phyloP scores from a whole-genome alignment of 805 yeast species.

The Teunomyces aglyptinius region DNA sequence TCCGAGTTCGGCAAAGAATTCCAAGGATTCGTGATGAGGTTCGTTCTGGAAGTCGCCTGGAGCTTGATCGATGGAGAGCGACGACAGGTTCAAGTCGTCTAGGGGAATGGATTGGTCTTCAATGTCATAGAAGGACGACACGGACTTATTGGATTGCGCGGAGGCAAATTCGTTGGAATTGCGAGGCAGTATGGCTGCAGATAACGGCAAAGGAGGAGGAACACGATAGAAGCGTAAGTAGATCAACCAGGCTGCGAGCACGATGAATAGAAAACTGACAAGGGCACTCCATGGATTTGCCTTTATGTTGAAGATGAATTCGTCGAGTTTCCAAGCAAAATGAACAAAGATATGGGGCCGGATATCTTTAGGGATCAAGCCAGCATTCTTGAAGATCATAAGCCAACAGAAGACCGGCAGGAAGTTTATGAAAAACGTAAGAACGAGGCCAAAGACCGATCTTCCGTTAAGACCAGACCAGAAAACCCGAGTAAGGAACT shows the following conservation, averaged over 20 bases:
- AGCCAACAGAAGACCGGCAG: constrained; percentile 56
- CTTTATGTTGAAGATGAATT: constrained; percentile 29
- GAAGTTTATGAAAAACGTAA: constrained; percentile 51
- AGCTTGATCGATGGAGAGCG: not conserved
- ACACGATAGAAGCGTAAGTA: constrained; percentile 13
- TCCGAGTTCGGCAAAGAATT: constrained; percentile 6
- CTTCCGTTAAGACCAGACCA: constrained; percentile 37
- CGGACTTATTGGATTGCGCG: not conserved
- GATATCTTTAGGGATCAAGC: constrained; percentile 49
- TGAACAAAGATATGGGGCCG: constrained; percentile 55
- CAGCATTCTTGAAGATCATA: constrained; percentile 57
- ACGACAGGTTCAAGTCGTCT: constrained; percentile 1
- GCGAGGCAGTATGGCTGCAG: not conserved
- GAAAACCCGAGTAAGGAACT: constrained; percentile 14
- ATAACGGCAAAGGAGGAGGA: not conserved
- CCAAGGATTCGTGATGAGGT: constrained; percentile 6
- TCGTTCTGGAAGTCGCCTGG: constrained; percentile 13
- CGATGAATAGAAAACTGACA: not conserved
- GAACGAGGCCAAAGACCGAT: constrained; percentile 33
- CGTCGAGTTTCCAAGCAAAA: constrained; percentile 44
- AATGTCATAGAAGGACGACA: not conserved
- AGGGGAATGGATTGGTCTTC: constrained; percentile 2
- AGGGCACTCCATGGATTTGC: constrained; percentile 5
- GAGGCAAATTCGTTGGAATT: not conserved
- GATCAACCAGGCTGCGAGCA: constrained; percentile 9